A percentile compares a stretch with the other conserved stretches of the same genome.
Conservation (phyloP, 495 filamentous ascomycete species). For the Aspergillus bertholletiae region DNA sequence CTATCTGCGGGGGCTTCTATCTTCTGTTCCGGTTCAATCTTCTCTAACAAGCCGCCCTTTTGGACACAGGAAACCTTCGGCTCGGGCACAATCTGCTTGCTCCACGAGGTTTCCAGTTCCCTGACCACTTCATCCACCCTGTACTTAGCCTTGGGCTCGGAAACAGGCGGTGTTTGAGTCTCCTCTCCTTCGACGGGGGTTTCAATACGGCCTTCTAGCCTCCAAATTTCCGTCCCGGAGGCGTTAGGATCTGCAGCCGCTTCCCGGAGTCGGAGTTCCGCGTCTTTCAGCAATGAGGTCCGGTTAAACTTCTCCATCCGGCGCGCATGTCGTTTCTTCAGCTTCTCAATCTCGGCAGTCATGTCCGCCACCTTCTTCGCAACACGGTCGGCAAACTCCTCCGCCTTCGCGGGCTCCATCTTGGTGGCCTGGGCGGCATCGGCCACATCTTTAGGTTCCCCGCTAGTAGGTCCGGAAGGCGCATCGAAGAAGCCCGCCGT, state of each 20-base stretch:
- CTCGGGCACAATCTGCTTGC: constrained; percentile 53
- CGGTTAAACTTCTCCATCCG: constrained; percentile 70
- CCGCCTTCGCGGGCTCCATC: constrained; percentile 62
- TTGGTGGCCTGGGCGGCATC: constrained; percentile 54
- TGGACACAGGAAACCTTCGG: constrained; percentile 64
- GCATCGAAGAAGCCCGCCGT: constrained; percentile 78
- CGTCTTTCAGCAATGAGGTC: constrained; percentile 57
- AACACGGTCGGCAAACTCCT: constrained; percentile 74
- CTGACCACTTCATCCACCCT: constrained; percentile 59
- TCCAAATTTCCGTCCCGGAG: constrained; percentile 56
- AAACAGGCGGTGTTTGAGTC: constrained; percentile 28
- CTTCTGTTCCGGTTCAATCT: constrained; percentile 45
- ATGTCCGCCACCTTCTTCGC: constrained; percentile 60
- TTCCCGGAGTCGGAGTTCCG: constrained; percentile 54
- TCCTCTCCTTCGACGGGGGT: constrained; percentile 49
- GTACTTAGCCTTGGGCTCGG: constrained; percentile 45
- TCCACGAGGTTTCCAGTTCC: constrained; percentile 53
- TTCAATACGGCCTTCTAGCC: constrained; percentile 58
- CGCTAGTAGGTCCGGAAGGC: constrained; percentile 31
- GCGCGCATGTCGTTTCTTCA: constrained; percentile 74
- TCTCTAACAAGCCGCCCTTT: constrained; percentile 68
- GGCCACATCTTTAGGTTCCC: constrained; percentile 31
- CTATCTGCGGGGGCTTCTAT: constrained; percentile 46
- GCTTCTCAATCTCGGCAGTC: constrained; percentile 72
- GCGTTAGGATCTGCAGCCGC: constrained; percentile 49